Evolutionary conservation across 177 flowering plant species (phyloP).

Genomic region (Telopea speciosissima): DNA sequence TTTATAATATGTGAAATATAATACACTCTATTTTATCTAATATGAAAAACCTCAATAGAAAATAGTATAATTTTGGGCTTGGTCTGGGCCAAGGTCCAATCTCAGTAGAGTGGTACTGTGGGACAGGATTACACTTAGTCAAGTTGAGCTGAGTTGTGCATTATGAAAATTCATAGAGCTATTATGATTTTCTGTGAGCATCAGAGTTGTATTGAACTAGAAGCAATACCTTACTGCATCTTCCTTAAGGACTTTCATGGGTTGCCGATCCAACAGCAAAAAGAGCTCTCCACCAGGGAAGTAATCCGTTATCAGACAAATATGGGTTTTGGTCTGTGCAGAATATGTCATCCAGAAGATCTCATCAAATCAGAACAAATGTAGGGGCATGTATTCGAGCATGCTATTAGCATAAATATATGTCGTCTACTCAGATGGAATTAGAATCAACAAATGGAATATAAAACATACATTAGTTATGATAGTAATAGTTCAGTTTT

Average conservation of each 20-base stretch:
- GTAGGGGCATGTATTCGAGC: too few species aligned
- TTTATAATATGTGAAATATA: too few species aligned
- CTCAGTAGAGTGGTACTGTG: too few species aligned
- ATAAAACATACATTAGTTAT: background rate
- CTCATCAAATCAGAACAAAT: background rate
- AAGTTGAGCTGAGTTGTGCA: background rate
- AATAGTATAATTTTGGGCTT: too few species aligned
- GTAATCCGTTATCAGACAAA: conserved; percentile 90
- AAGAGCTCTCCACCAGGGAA: conserved; percentile 97
- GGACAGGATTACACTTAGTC: too few species aligned
- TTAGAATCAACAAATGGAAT: background rate
- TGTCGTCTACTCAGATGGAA: background rate
- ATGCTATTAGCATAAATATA: background rate
- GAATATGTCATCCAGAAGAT: conserved; percentile 8
- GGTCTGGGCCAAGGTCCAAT: too few species aligned
- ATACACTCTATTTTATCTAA: too few species aligned
- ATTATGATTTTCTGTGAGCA: background rate
- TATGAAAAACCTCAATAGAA: too few species aligned
- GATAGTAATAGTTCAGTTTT: background rate
- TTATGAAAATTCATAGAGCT: background rate
- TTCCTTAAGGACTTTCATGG: conserved; percentile 84
- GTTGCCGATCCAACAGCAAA: conserved; percentile 82
- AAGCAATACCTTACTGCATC: conserved; percentile 76
- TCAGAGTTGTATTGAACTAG: background rate
- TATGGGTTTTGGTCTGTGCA: conserved; percentile 94